Base-by-base conservation (phyloP, 768 basidiomycete species). In the Lactarius akahatsu region DNA sequence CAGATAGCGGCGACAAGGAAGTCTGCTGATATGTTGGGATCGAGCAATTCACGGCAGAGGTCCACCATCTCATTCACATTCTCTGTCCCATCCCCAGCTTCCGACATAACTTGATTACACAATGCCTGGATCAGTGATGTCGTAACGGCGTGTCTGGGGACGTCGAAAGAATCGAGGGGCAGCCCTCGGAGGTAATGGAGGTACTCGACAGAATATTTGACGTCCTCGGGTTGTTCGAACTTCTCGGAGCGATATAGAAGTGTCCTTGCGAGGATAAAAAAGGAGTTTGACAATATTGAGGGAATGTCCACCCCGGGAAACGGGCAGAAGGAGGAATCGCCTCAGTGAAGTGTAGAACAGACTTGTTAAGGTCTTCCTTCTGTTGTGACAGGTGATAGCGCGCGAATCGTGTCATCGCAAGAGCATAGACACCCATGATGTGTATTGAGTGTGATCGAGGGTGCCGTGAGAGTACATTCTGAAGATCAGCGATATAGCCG, bases 401-500 rank as follows among this genome's bases (percentile, higher is more conserved):
- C 0, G 1, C 15, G 16, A 18, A 15, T 18, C 40, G 40, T 18
- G 16, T 4, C 40, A 18, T 18, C 4, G 23, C 23, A 2, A 52
- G 50, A 52, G 0, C 2, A 13, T 13, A 1, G 23, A 26, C 5
- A 13, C 23, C 0, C 6, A n/a, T 6, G 50, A 15, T 15, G 6
- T 52, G 13, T 13, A 2, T 11, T 1, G 2, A 26, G 26, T 52
- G 47, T 1, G 26, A 26, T 52, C 11, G 50, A 26, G 13, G 50
- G 13, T 52, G 15, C 23, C 23, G 23, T 23, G 47, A 50, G 47
- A 50, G 47, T 23, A 4, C 1, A 50, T 23, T 11, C n/a, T 47
- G 45, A 47, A 11, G 0, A 23, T 2, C 0, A 1, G n/a, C 7
- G 47, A 13, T 50, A 4, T 13, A 0, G n/a, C 4, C 3, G 47